phyloP scores from a whole-genome alignment of 2,329 filamentous ascomycete species.

The Fusarium anthophilum region DNA sequence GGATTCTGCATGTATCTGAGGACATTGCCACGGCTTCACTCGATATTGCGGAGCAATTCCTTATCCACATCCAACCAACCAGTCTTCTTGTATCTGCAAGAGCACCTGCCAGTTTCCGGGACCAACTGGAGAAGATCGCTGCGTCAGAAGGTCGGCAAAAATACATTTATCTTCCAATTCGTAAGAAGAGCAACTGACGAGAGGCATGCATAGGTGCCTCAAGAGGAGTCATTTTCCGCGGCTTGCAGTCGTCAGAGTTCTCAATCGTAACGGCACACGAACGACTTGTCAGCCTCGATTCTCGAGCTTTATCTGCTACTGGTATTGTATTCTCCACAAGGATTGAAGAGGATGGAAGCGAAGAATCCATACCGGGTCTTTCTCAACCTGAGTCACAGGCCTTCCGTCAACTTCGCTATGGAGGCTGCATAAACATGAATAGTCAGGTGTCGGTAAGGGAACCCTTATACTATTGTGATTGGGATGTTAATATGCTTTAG shows the following conservation, averaged over 20 bases:
- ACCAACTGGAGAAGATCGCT: conserved; percentile 41
- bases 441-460: conserved; percentile 70
- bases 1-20: conserved; percentile 78
- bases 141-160: conserved; percentile 18
- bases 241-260: conserved; percentile 78
- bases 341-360: neutral
- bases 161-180: no score
- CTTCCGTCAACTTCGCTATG: conserved; percentile 73
- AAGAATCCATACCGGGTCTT: conserved; percentile 49
- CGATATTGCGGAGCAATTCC: conserved; percentile 72
- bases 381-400: conserved; percentile 58
- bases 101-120: conserved; percentile 53
- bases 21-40: conserved; percentile 76
- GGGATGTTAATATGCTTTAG: conserved; percentile 46
- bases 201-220: neutral
- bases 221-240: conserved; percentile 61
- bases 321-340: conserved; percentile 35
- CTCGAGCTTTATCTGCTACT: conserved; percentile 13
- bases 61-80: conserved; percentile 65
- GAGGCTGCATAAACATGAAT: conserved; percentile 77
- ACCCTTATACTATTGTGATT: neutral
- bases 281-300: conserved; percentile 64
- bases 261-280: conserved; percentile 71
- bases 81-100: conserved; percentile 62
- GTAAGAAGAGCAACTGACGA: neutral